Base-by-base conservation (phyloP, 2,329 filamentous ascomycete species). In the Aspergillus piperis region DNA sequence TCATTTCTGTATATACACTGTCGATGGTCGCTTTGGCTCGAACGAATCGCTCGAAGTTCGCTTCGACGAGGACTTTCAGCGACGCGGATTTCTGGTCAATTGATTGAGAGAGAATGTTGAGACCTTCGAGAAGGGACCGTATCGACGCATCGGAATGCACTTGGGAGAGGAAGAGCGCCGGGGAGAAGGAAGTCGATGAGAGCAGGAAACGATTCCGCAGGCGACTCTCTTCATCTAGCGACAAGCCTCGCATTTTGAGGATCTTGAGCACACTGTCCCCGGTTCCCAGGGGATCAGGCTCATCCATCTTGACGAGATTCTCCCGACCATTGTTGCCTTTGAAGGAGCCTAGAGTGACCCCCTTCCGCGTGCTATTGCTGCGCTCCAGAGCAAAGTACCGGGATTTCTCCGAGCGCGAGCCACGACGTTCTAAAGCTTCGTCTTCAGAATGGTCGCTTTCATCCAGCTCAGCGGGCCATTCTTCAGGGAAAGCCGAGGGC, bases 61-160 rank as follows among this genome's bases (percentile, higher is more conserved):
- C 94, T 76, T 99, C 95, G 23, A 99, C 95, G 17, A 99, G 84
- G 10, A 96, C 90, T 74, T 99, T 99, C 62, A 99, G 84, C 3
- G 93, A 97, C 0, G 94, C 95, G 0, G 94, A 97, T 77, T 99
- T 99, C 78, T 98, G 91, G 71, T 98, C 95, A 70, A 99, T 99
- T 0, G 94, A 97, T 63, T 86, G 86, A 17, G 92, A 95, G 19
- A 99, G 85, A 61, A 90, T 88, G 67, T 96, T 90, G 19, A 99
- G 85, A 3, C 95, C 96, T 52, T 86, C 83, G 11, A 96, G 82
- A 1, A 99, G 82, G 49, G 88, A 86, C 67, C 92, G 86, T 0
- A 93, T 96, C 58, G 94, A 92, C 57, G 90, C 94, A 51, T 88
- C 86, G 61, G 90, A 88, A 75, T 99, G 96, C 65, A 96, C 90